Evolutionary conservation across 2,329 filamentous ascomycete species (phyloP).

Genomic region (Colletotrichum magnum): DNA sequence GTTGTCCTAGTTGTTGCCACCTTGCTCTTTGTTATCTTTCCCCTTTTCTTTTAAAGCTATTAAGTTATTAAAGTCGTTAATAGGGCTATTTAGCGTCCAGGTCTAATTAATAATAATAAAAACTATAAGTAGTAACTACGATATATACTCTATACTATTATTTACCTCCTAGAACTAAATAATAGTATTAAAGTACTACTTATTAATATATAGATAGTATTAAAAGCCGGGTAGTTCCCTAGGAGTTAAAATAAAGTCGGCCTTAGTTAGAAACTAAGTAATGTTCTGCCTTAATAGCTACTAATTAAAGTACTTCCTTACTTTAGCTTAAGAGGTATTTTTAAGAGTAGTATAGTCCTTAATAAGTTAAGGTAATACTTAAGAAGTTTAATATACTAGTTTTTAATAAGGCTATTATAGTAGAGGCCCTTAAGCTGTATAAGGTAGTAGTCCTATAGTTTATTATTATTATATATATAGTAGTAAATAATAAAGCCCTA

Average conservation of each 20-base stretch:
- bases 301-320: neutral
- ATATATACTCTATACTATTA: neutral
- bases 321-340: slow-evolving; percentile 4
- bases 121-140: neutral
- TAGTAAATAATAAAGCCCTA: slow-evolving; percentile 43
- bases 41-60: slow-evolving; percentile 4
- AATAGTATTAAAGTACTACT: slow-evolving; percentile 5
- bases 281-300: slow-evolving; percentile 1
- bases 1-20: neutral
- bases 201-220: slow-evolving; percentile 22
- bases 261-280: neutral
- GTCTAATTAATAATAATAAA: neutral
- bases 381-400: slow-evolving; percentile 3
- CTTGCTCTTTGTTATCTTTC: neutral
- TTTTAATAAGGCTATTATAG: neutral
- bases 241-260: neutral
- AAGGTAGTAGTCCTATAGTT: slow-evolving; percentile 29
- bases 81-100: neutral
- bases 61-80: neutral
- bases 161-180: slow-evolving; percentile 6
- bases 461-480: slow-evolving; percentile 40
- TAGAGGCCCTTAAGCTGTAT: neutral
- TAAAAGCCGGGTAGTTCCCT: slow-evolving; percentile 4
- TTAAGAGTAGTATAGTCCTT: slow-evolving; percentile 25
- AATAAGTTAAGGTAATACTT: slow-evolving; percentile 24